Percentiles rank a stretch among this genome's conserved stretches.
Conservation (phyloP, 345 rosid genomes). For the Isatis tinctoria region DNA sequence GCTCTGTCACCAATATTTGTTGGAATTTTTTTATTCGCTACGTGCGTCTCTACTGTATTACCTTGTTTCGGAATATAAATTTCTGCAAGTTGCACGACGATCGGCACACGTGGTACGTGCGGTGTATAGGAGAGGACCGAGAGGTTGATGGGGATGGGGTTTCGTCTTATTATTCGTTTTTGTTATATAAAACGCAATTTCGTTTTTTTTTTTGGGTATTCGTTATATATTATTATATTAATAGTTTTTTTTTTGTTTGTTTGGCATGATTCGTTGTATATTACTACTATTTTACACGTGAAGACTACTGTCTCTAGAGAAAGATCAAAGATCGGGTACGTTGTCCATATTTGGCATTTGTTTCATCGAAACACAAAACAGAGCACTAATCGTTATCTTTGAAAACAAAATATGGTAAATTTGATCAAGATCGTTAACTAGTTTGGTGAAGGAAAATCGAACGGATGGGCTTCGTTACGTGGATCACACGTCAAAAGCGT, state of each 20-base stretch:
- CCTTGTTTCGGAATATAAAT: neutral
- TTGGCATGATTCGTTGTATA: neutral
- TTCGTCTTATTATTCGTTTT: neutral
- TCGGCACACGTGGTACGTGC: slow-evolving; percentile 33
- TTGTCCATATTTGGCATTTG: neutral
- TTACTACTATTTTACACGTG: slow-evolving; percentile 7
- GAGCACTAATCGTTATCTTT: neutral
- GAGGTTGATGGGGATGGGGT: slow-evolving; percentile 19
- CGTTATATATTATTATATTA: neutral
- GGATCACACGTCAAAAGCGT: slow-evolving; percentile 10
- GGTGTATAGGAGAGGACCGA: slow-evolving; percentile 25
- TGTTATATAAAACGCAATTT: neutral
- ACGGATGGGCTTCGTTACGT: slow-evolving; percentile 7
- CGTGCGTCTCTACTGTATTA: slow-evolving; percentile 24
- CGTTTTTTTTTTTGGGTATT: neutral
- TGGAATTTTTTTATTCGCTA: slow-evolving; percentile 2
- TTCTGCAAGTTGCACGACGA: slow-evolving; percentile 32
- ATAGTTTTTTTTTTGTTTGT: neutral
- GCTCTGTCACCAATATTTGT: slow-evolving; percentile 18
- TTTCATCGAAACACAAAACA: neutral
- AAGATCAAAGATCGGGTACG: neutral
- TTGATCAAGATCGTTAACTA: neutral
- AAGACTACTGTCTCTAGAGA: slow-evolving; percentile 5
- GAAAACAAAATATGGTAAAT: neutral
- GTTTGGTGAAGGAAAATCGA: neutral